Percentiles rank a stretch among this genome's conserved stretches.
Conservation (phyloP, 2,329 filamentous ascomycete species). For the Calonectria honghensis region DNA sequence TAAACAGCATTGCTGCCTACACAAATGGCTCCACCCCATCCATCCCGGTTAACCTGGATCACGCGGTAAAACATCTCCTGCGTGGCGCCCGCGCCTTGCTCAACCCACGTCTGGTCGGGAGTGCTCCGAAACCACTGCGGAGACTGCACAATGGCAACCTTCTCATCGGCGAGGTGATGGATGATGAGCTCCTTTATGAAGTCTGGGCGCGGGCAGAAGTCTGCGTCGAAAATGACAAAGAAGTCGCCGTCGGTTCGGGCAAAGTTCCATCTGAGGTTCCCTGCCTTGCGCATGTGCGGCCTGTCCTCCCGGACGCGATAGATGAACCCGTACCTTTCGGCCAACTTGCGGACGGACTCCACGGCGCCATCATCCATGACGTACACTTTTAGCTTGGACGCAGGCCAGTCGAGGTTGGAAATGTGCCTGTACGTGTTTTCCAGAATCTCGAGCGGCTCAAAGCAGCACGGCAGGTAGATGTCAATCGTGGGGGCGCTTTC, state of each 20-base stretch:
- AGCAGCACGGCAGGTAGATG: slow-evolving; percentile 9
- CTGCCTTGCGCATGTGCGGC: slow-evolving; percentile 9
- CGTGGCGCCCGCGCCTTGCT: slow-evolving; percentile 10
- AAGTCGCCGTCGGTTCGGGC: slow-evolving; percentile 2
- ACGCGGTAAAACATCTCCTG: slow-evolving; percentile 22
- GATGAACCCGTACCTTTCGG: background rate
- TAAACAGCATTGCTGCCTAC: slow-evolving; percentile 20
- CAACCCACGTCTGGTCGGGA: slow-evolving; percentile 17
- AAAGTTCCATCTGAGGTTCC: slow-evolving; percentile 20
- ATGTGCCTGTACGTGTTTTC: slow-evolving; percentile 21
- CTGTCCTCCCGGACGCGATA: slow-evolving; percentile 3
- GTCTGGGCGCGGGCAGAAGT: slow-evolving; percentile 17
- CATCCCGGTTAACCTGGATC: slow-evolving; percentile 16
- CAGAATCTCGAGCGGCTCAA: slow-evolving; percentile 16
- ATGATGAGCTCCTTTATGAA: slow-evolving; percentile 14
- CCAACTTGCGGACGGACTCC: background rate
- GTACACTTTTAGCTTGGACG: background rate
- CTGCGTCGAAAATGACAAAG: slow-evolving; percentile 19
- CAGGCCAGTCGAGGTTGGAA: slow-evolving; percentile 8
- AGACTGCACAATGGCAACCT: slow-evolving; percentile 21
- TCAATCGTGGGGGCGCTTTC: slow-evolving; percentile 3
- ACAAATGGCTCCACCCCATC: slow-evolving; percentile 7
- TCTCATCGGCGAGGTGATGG: slow-evolving; percentile 5
- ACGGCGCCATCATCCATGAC: slow-evolving; percentile 15
- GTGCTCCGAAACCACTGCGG: slow-evolving; percentile 11